These are phyloP conservation scores for Echium plantagineum DNA, from an alignment of 257 asterid species.

Conservation along the genomic window DNA sequence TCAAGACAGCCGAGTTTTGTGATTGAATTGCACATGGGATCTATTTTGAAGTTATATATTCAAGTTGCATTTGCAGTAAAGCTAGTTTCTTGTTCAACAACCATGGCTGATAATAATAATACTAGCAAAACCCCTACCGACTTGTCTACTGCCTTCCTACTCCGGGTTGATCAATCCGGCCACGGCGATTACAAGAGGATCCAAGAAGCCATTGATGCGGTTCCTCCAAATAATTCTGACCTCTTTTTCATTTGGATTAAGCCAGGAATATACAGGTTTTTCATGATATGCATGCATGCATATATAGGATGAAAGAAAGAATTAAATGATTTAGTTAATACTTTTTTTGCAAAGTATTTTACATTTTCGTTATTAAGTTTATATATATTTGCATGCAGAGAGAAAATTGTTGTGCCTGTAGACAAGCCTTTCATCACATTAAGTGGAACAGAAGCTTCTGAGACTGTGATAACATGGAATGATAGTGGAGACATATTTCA, in stretches of 20 bases:
- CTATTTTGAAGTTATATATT: conserved; percentile 8
- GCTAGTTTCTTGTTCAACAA: conserved; percentile 1
- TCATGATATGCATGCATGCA: not conserved
- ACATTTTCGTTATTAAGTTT: too few relatives aligned
- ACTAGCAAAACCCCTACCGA: conserved; percentile 10
- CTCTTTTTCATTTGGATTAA: conserved; percentile 28
- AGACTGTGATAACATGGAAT: conserved; percentile 20
- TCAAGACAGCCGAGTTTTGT: conserved; percentile 4
- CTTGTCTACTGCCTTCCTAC: conserved; percentile 27
- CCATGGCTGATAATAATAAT: conserved; percentile 14
- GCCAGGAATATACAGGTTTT: conserved; percentile 37
- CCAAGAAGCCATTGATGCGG: conserved; percentile 42
- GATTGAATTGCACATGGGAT: conserved; percentile 23
- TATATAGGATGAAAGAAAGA: too few relatives aligned
- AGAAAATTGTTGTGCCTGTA: conserved; percentile 26
- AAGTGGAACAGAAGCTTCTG: conserved; percentile 18
- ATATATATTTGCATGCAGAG: too few relatives aligned
- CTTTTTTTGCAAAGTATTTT: too few relatives aligned
- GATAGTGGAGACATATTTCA: conserved; percentile 25
- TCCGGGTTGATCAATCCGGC: conserved; percentile 41
- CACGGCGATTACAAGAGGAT: conserved; percentile 26
- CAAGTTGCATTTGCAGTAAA: conserved; percentile 3
- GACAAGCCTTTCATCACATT: conserved; percentile 36
- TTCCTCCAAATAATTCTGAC: conserved; percentile 29
- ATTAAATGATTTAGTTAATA: too few relatives aligned